Evolutionary conservation across 257 asterid genomes (phyloP).

Genomic region (Primulina eburnea): DNA sequence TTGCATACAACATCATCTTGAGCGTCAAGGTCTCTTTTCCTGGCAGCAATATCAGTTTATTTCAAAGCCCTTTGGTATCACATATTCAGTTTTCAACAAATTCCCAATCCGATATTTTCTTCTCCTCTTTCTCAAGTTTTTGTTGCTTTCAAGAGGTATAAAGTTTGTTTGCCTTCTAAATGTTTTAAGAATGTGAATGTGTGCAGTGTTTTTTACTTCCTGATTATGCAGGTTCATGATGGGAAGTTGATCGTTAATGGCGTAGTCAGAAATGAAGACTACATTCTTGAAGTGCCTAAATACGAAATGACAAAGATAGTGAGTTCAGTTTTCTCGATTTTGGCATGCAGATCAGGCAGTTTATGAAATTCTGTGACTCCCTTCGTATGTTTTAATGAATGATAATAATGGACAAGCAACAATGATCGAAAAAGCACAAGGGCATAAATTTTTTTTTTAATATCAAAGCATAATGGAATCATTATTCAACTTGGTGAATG

Average conservation of each 20-base stretch:
- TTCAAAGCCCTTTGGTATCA: background rate
- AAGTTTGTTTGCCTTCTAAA: background rate
- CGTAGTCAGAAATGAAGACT: conserved; percentile 66
- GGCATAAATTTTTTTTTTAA: background rate
- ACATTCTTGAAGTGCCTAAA: conserved; percentile 71
- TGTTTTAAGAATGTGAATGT: conserved; percentile 3
- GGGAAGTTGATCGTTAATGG: conserved; percentile 94
- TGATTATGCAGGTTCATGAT: conserved; percentile 66
- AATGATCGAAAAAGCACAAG: background rate
- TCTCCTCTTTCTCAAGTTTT: background rate
- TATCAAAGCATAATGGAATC: background rate
- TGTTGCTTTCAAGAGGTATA: background rate
- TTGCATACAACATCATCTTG: conserved; percentile 2
- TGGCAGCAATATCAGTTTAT: background rate
- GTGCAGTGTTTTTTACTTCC: conserved; percentile 2
- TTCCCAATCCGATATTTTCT: background rate
- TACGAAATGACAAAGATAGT: conserved; percentile 81
- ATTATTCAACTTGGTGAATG: background rate
- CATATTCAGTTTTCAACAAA: background rate
- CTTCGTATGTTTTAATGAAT: background rate
- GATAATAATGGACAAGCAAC: background rate
- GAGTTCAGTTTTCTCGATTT: conserved; percentile 26
- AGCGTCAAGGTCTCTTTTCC: background rate
- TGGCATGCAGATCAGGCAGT: background rate
- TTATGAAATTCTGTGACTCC: background rate